Base-by-base conservation (phyloP, 1,139 yeast genomes). In the Arxiozyma slooffiae region DNA sequence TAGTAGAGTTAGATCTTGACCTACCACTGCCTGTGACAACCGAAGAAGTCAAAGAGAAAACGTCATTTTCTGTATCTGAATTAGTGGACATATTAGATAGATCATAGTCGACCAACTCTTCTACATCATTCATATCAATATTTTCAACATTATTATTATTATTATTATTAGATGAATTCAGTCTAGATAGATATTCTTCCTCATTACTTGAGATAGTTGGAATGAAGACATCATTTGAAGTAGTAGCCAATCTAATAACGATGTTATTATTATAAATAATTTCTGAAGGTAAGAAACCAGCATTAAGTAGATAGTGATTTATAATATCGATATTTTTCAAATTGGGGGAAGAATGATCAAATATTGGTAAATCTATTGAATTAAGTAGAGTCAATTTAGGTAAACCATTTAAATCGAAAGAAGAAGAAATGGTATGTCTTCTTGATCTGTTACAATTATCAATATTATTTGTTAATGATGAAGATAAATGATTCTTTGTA, bases 171-270 rank as follows among this genome's bases (percentile, higher is more conserved):
- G 20, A 9, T 14, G 44, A 38, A 18, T 50, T 47, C 11, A 53
- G 18, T 16, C 50, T 41, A 18, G 50, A 51, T 9, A 60, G 21
- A 46, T 60, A 59, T 48, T 59, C 61, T 23, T 60, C 63, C 26
- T 59, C 62, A 39, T 51, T 50, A 3, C 55, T 47, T 11, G 62
- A 57, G 1, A 56, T 47, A 5, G 63, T 58, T 4, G 64, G 64
- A 23, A 63, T 45, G 47, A 61, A 62, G 4, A 63, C 53, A 9
- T 55, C 52, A 18, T 63, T 60, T 17, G 60, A 59, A 16, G 59
- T 57, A 1, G 59, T 53, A 6, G 65, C 61, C 7, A 60, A 23
- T 18, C 30, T 18, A 16, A 38, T 39, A 11, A 22, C 36, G 14
- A 24, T 20, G 7, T 38, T 26, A 30, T 16, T 30, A 22, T 37